Evolutionary conservation across 2,329 filamentous ascomycete species (phyloP), one percentile per base, ranked within the genome.

Genomic region (Phyllosticta paracitricarpa): DNA sequence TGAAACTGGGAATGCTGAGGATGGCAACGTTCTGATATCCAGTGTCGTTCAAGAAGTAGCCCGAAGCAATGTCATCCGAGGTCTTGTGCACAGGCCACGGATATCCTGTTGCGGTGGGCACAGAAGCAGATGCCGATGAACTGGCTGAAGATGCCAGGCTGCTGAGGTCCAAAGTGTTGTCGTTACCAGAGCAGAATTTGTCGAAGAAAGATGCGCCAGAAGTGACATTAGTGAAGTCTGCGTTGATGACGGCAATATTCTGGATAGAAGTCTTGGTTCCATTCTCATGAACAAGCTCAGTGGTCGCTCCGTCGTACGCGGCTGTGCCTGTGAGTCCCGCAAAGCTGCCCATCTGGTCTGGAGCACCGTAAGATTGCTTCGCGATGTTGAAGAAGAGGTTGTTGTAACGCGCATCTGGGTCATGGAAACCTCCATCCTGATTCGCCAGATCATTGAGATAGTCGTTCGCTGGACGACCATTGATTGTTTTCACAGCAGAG

Each of bases 21-120:
- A 81, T 73, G 19, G 76, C 78, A 9, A 78, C 72, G 63, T 81
- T 75, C 61, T 75, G 66, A 9, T 78, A 72, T 14, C 68, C 73
- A 4, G 69, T 64, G 1, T 71, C 69, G 33, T 76, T 72, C 12
- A 79, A 73, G 59, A 75, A 79, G 65, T 80, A 81, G 1, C 79
- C 79, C 12, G 73, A 72, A 33, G 79, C 67, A 4, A 73, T 72
- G 25, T 73, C 67, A 28, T 69, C 70, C 1, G 67, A 62, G 26
- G 75, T 68, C 24, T 73, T 67, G 3, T 75, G 61, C 19, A 74
- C 68, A 2, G 77, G 70, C 19, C 73, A 68, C 0, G 77, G 77
- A 58, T 76, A 78, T 4, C 69, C 68, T 17, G 68, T 67, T 35
- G 71, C 66, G 22, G 71, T 72, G 6, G 71, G 69, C 9, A 62